Percentiles rank a stretch among this genome's conserved stretches.
phyloP scores from a whole-genome alignment of 2,329 filamentous ascomycete genomes.

The Apiospora saccharicola region DNA sequence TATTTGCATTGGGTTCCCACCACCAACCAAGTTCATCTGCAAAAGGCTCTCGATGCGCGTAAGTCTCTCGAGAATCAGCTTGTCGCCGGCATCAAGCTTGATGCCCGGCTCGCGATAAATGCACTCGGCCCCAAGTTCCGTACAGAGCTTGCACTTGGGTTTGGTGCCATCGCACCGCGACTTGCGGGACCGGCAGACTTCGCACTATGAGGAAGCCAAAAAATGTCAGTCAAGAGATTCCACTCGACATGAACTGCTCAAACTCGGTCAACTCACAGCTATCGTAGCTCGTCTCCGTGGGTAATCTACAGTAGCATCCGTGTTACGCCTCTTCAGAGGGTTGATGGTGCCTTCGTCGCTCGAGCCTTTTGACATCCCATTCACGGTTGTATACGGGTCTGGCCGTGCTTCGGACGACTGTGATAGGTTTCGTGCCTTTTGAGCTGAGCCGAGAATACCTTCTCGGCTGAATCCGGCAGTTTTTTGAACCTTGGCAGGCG shows the following conservation, averaged over 20 bases:
- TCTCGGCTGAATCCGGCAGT: constrained; percentile 61
- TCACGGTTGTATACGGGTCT: constrained; percentile 46
- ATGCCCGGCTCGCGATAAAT: constrained; percentile 86
- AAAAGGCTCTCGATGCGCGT: constrained; percentile 80
- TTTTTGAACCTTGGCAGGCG: constrained; percentile 57
- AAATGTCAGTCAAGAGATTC: constrained; percentile 27
- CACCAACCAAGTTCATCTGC: constrained; percentile 69
- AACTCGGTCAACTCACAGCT: constrained; percentile 57
- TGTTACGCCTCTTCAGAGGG: constrained; percentile 68
- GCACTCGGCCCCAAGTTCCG: constrained; percentile 82
- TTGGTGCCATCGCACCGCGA: constrained; percentile 81
- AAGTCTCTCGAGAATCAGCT: constrained; percentile 81
- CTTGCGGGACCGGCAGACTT: constrained; percentile 82
- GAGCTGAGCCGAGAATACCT: constrained; percentile 59
- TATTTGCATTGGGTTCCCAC: constrained; percentile 60
- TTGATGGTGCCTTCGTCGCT: constrained; percentile 58
- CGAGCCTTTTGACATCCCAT: constrained; percentile 54
- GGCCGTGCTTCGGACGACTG: constrained; percentile 59
- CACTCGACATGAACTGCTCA: constrained; percentile 21
- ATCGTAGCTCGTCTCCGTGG: constrained; percentile 71
- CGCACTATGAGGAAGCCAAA: constrained; percentile 62
- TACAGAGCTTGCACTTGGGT: constrained; percentile 85
- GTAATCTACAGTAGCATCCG: constrained; percentile 68
- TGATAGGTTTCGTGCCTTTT: constrained; percentile 62
- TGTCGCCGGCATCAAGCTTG: constrained; percentile 87